These are phyloP conservation scores for Trichoderma citrinoviride DNA, from an alignment of 2,329 filamentous ascomycete species.

Conservation along the genomic window DNA sequence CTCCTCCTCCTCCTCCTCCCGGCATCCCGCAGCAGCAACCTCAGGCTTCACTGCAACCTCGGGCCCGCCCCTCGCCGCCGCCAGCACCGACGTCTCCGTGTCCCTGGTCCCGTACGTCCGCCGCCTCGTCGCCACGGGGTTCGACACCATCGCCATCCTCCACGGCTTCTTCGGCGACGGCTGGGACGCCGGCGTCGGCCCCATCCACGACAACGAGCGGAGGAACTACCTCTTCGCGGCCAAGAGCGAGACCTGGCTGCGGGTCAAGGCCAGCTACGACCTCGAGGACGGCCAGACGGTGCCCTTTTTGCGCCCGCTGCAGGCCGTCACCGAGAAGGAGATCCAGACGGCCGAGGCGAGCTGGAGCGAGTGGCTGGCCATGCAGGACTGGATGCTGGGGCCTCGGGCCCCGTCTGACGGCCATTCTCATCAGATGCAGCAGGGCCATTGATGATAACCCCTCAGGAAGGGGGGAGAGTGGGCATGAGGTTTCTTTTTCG, in stretches of 20 bases:
- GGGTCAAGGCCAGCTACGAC: conserved; percentile 88
- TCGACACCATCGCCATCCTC: conserved; percentile 81
- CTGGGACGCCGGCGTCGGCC: conserved; percentile 76
- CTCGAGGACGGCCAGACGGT: conserved; percentile 78
- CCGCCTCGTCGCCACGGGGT: conserved; percentile 84
- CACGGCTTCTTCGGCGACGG: conserved; percentile 97
- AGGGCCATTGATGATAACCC: conserved; percentile 30
- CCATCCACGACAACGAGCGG: conserved; percentile 82
- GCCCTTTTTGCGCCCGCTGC: conserved; percentile 83
- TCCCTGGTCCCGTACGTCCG: conserved; percentile 81
- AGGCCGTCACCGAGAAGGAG: conserved; percentile 72
- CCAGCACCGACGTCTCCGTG: conserved; percentile 43
- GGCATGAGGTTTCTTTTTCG: not conserved
- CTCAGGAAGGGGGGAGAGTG: not conserved
- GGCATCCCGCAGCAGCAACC: conserved; percentile 21
- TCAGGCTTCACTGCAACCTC: not conserved
- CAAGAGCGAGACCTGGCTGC: conserved; percentile 87
- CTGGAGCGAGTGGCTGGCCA: conserved; percentile 94
- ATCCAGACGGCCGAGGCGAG: conserved; percentile 76
- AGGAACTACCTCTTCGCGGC: conserved; percentile 94
- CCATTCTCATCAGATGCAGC: conserved; percentile 34
- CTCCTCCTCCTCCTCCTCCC: too few relatives aligned
- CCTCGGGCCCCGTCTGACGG: conserved; percentile 59
- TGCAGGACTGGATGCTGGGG: conserved; percentile 99
- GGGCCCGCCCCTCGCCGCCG: conserved; percentile 22